phyloP scores from a whole-genome alignment of 805 yeast species.

The Saturnispora sekii region DNA sequence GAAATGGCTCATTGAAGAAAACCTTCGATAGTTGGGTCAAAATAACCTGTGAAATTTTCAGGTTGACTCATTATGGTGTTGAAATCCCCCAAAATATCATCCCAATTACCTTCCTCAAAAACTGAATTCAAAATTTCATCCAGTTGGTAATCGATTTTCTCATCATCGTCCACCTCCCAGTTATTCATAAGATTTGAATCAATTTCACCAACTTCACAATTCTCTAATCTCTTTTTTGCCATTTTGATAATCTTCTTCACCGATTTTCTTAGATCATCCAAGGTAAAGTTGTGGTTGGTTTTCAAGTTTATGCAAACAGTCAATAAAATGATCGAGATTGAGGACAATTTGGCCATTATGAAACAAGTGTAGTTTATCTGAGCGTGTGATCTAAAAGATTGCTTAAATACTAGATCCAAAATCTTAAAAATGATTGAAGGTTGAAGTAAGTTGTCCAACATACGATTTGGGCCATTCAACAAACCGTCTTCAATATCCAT shows the following conservation, averaged over 20 bases:
- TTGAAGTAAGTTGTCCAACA: not conserved
- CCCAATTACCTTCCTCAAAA: not conserved
- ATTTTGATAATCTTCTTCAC: not conserved
- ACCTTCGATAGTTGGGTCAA: not conserved
- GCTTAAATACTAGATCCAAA: not conserved
- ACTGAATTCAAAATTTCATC: not conserved
- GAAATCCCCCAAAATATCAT: constrained; percentile 1
- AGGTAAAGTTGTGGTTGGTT: not conserved
- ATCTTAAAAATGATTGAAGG: not conserved
- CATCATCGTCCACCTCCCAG: not conserved
- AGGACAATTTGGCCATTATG: constrained; percentile 2
- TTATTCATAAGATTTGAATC: not conserved
- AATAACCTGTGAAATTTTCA: not conserved
- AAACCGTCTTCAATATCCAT: not conserved
- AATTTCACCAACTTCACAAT: not conserved
- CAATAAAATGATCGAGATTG: not conserved
- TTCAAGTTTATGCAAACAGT: not conserved
- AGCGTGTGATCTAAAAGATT: not conserved
- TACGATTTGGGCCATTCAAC: not conserved
- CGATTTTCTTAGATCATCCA: not conserved
- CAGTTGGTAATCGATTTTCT: not conserved
- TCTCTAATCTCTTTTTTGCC: not conserved
- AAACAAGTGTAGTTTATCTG: constrained; percentile 3
- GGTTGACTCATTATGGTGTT: constrained; percentile 4
- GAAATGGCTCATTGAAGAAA: not conserved